phyloP scores from a whole-genome alignment of 1,284 basidiomycete species.

The Fistulina hepatica region DNA sequence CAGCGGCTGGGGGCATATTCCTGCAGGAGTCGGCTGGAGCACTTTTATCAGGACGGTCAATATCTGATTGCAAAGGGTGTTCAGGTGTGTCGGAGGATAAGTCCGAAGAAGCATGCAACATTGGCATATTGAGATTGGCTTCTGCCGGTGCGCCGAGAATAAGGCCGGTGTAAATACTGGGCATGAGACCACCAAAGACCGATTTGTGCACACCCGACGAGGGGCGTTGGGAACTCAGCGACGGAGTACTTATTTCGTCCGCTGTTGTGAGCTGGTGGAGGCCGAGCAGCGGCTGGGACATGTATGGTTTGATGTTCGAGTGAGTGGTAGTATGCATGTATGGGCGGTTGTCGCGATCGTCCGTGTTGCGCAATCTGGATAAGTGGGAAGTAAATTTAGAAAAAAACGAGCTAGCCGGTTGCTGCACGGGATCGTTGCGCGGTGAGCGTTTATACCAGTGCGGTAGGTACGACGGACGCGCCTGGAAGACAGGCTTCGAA shows the following conservation, averaged over 20 bases:
- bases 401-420: no score
- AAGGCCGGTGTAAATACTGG: not conserved
- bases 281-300: slow-evolving; percentile 13
- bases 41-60: not conserved
- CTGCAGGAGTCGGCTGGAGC: not conserved
- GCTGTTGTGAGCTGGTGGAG: slow-evolving; percentile 1
- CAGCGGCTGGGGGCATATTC: not conserved
- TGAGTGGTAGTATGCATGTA: slow-evolving; percentile 6
- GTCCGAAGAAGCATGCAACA: no score
- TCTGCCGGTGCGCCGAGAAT: not conserved
- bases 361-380: no score
- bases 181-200: not conserved
- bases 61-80: not conserved
- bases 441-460: no score
- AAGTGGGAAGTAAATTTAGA: no score
- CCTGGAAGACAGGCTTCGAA: no score
- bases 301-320: slow-evolving; percentile 9
- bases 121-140: not conserved
- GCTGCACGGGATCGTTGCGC: no score
- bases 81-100: not conserved
- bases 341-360: slow-evolving; percentile 2
- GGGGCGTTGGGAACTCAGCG: not conserved
- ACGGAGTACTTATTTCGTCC: not conserved
- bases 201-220: not conserved
- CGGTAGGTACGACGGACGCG: no score